Evolutionary conservation across 768 basidiomycete species (phyloP), one percentile per base, ranked within the genome.

Genomic region (Pilatotrama ljubarskyi): DNA sequence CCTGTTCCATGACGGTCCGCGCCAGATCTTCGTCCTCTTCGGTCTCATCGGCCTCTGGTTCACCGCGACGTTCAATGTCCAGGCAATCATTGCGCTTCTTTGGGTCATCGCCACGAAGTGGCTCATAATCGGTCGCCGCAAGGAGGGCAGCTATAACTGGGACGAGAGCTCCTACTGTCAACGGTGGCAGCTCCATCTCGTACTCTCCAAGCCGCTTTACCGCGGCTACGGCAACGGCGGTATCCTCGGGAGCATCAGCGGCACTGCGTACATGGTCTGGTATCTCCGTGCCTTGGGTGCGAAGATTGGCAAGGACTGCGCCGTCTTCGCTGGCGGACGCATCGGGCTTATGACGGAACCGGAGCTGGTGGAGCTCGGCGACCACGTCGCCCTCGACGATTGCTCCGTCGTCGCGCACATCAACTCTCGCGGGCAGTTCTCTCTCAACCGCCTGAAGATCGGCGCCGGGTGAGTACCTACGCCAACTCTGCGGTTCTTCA

Each of bases 341-440:
- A 55, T 66, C 5, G 79, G 78, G 17, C 64, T 79, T 22, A 80
- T 81, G 79, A 80, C 78, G 2, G 80, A 81, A 57, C 78, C 80
- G 17, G 80, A 81, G 66, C 68, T 81, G 1, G 73, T 81, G 9
- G 73, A 77, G 74, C 71, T 81, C 22, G 79, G 78, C 8, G 72
- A 79, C 63, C 70, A 76, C 48, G 80, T 80, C 26, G 73, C 72
- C 37, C 59, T 80, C 13, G 78, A 80, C 62, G 75, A 80, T 59
- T 80, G 78, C 54, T 79, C 78, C 5, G 78, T 81, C 4, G 80
- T 81, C n/a, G 76, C 78, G 7, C 79, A 80, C 59, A 76, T 81
- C 70, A 80, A 80, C 62, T 79, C 79, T 10, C 71, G 79, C 51
- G 80, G 79, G n/a, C 74, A 75, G 50, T 81, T 81, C 62, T 72